Evolutionary conservation across 2,329 filamentous ascomycete species (phyloP).

Genomic region (Davidsoniella australis): DNA sequence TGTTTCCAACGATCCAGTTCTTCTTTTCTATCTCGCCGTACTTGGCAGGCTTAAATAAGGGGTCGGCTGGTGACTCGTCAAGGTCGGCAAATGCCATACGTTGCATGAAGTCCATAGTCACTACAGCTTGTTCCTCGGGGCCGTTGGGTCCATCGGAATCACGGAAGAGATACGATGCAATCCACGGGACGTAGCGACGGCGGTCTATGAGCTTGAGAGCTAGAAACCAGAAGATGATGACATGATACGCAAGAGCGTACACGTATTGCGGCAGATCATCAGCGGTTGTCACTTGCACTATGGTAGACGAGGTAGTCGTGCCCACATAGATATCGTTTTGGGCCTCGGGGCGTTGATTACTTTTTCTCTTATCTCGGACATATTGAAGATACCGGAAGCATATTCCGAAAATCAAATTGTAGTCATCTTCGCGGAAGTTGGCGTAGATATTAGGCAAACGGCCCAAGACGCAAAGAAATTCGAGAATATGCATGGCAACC

Average conservation of each 20-base stretch:
- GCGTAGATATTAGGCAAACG: constrained; percentile 70
- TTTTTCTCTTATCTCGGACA: constrained; percentile 49
- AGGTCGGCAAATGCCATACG: constrained; percentile 71
- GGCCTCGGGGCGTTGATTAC: constrained; percentile 21
- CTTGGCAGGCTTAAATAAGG: constrained; percentile 43
- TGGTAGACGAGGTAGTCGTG: constrained; percentile 13
- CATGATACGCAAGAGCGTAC: constrained; percentile 82
- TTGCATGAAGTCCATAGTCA: constrained; percentile 91
- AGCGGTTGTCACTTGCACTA: constrained; percentile 5
- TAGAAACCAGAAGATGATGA: constrained; percentile 94
- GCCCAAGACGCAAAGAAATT: constrained; percentile 82
- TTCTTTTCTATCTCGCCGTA: constrained; percentile 52
- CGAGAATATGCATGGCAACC: constrained; percentile 84
- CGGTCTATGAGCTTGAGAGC: constrained; percentile 73
- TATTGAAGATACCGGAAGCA: constrained; percentile 89
- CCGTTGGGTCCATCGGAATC: constrained; percentile 54
- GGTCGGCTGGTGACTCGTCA: constrained; percentile 54
- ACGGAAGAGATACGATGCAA: constrained; percentile 69
- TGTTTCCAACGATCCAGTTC: constrained; percentile 57
- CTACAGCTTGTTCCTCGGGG: constrained; percentile 81
- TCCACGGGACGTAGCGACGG: constrained; percentile 73
- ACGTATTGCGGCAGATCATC: constrained; percentile 77
- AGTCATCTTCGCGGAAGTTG: constrained; percentile 83
- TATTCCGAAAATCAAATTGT: constrained; percentile 85
- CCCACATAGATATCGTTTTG: not conserved